Evolutionary conservation across 176 grass and related monocot species (phyloP).

Genomic region (Carex parvula): DNA sequence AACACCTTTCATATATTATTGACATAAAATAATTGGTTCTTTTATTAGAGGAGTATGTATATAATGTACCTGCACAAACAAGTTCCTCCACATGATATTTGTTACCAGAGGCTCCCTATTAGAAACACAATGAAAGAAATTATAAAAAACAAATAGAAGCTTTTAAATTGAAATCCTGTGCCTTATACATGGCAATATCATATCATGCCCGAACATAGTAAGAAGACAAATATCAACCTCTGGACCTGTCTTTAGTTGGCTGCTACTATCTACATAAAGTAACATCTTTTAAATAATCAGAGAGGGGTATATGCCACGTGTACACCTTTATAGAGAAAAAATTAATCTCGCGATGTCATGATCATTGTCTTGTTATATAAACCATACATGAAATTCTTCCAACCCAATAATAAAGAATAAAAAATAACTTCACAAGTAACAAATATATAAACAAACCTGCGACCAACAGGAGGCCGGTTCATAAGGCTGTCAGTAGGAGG

Average conservation of each 20-base stretch:
- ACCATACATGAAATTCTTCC: neutral
- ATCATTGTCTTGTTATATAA: neutral
- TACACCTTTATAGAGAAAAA: neutral
- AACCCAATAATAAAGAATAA: neutral
- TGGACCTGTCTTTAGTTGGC: neutral
- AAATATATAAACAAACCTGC: constrained; percentile 49
- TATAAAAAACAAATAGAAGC: constrained; percentile 21
- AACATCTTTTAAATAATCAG: neutral
- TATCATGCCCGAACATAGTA: neutral
- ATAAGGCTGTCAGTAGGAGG: constrained; percentile 78
- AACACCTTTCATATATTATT: neutral
- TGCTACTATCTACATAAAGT: neutral
- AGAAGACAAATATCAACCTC: neutral
- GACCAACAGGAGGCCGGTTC: constrained; percentile 63
- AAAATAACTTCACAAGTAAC: constrained; percentile 4
- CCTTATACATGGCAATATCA: neutral
- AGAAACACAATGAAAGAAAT: constrained; percentile 18
- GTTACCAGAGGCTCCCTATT: constrained; percentile 82
- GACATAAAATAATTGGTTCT: neutral
- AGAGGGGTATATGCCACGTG: neutral
- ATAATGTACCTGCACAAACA: constrained; percentile 72
- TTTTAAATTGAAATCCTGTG: neutral
- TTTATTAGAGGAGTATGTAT: neutral
- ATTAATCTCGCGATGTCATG: neutral
- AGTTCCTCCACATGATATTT: constrained; percentile 99